These are phyloP conservation scores for Gastrodia elata DNA, from an alignment of 106 monocot species.

Conservation along the genomic window DNA sequence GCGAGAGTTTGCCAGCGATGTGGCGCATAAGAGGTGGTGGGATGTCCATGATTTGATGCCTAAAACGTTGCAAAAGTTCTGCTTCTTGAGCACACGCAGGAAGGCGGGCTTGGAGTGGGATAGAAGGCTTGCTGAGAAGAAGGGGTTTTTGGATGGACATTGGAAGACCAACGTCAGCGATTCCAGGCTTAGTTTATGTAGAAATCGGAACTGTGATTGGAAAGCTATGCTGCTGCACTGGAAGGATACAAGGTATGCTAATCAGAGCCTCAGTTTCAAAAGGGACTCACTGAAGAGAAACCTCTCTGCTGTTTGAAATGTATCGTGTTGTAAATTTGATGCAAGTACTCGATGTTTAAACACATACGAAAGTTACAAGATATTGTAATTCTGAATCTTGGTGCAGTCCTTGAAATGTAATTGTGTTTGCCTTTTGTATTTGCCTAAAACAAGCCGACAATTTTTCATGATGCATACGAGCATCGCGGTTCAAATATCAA, in stretches of 20 bases:
- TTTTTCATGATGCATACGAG: no score
- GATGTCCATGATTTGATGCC: conserved; percentile 67
- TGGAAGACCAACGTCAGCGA: conserved; percentile 52
- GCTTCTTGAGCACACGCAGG: conserved; percentile 43
- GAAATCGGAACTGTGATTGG: conserved; percentile 56
- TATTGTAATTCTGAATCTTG: no score
- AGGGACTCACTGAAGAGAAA: no score
- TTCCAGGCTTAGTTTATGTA: conserved; percentile 33
- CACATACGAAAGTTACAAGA: no score
- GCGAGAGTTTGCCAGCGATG: conserved; percentile 65
- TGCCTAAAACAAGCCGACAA: no score
- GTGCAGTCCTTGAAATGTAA: no score
- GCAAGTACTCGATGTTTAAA: no score
- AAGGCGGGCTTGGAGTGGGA: conserved; percentile 74
- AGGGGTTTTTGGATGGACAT: conserved; percentile 49
- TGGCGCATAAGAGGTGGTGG: conserved; percentile 68
- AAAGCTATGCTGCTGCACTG: conserved; percentile 68
- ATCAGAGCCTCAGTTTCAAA: not conserved
- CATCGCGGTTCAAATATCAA: no score
- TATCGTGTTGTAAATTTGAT: no score
- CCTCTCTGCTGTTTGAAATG: no score
- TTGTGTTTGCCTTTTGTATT: no score
- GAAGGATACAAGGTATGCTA: conserved; percentile 40
- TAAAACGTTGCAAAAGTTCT: conserved; percentile 35
- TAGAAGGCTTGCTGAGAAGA: conserved; percentile 54